Conservation (phyloP, 495 filamentous ascomycete genomes). For the Jackrogersella multiformis region DNA sequence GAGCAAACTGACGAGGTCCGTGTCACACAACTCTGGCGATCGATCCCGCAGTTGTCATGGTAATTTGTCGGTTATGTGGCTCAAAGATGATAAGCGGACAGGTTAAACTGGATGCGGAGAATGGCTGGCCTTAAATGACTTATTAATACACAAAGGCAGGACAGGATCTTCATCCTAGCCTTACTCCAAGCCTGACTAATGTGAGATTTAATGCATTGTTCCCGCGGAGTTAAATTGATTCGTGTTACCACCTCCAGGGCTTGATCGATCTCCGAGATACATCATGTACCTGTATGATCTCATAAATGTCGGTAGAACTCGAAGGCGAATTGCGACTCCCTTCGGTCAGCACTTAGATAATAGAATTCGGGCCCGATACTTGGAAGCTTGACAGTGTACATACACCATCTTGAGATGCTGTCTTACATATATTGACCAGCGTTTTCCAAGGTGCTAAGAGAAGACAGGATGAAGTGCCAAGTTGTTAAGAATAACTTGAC, state of each 20-base stretch:
- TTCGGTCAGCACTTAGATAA: background rate
- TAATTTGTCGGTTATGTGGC: slow-evolving; percentile 28
- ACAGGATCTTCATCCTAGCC: slow-evolving; percentile 23
- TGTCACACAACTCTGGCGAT: slow-evolving; percentile 6
- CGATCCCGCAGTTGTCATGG: slow-evolving; percentile 16
- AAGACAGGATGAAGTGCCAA: background rate
- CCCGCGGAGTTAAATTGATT: slow-evolving; percentile 17
- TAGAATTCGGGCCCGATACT: background rate
- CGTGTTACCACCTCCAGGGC: too few species aligned
- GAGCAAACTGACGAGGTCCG: background rate
- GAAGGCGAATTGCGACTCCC: background rate
- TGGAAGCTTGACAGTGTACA: background rate
- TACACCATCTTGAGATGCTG: too few species aligned
- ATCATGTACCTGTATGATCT: slow-evolving; percentile 14
- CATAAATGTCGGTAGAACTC: slow-evolving; percentile 7
- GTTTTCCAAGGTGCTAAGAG: background rate
- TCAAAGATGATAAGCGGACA: background rate
- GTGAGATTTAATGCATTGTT: slow-evolving; percentile 4
- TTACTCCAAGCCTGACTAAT: slow-evolving; percentile 11
- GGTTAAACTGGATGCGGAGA: slow-evolving; percentile 1
- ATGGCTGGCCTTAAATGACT: slow-evolving; percentile 10
- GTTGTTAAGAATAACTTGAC: background rate
- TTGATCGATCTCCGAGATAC: slow-evolving; percentile 7
- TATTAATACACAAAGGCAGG: slow-evolving; percentile 17
- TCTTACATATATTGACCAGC: background rate